A percentile compares a stretch with the other conserved stretches of the same genome.
These are phyloP conservation scores for Mucor piriformis DNA, from an alignment of 371 early-diverging fungal species.

Conservation along the genomic window DNA sequence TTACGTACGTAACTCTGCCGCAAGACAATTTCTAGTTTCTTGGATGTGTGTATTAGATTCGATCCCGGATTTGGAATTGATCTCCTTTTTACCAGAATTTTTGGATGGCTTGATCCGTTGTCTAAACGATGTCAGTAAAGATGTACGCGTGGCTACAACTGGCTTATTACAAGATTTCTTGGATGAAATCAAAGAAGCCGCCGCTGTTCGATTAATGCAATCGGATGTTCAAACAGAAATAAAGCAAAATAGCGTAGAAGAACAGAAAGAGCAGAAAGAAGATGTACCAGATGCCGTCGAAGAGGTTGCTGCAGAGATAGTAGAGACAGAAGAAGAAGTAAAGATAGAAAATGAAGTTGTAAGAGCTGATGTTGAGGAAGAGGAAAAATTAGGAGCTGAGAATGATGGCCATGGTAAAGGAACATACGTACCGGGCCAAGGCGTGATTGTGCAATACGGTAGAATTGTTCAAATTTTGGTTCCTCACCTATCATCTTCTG, in stretches of 20 bases:
- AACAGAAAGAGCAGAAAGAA: neutral
- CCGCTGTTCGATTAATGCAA: slow-evolving; percentile 51
- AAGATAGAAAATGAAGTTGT: neutral
- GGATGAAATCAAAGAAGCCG: slow-evolving; percentile 79
- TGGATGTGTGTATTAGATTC: slow-evolving; percentile 91
- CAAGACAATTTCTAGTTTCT: slow-evolving; percentile 87
- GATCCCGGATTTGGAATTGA: slow-evolving; percentile 88
- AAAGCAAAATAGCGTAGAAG: neutral
- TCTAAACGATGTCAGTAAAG: slow-evolving; percentile 83
- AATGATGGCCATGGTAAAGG: slow-evolving; percentile 58
- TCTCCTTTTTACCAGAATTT: slow-evolving; percentile 85
- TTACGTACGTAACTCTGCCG: slow-evolving; percentile 80
- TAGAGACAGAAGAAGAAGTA: slow-evolving; percentile 1
- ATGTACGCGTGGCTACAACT: slow-evolving; percentile 76
- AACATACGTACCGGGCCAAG: slow-evolving; percentile 70
- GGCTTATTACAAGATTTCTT: slow-evolving; percentile 76
- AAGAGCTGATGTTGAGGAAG: neutral
- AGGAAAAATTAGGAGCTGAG: slow-evolving; percentile 17
- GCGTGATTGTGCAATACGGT: slow-evolving; percentile 78
- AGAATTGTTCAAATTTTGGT: slow-evolving; percentile 79
- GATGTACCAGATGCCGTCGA: neutral
- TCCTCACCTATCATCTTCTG: slow-evolving; percentile 75
- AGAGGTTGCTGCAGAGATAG: neutral
- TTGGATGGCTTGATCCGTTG: slow-evolving; percentile 86
- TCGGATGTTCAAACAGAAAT: slow-evolving; percentile 17